A percentile compares a stretch with the other conserved stretches of the same genome.
phyloP scores from a whole-genome alignment of 495 filamentous ascomycete species.

The Cudoniella acicularis region DNA sequence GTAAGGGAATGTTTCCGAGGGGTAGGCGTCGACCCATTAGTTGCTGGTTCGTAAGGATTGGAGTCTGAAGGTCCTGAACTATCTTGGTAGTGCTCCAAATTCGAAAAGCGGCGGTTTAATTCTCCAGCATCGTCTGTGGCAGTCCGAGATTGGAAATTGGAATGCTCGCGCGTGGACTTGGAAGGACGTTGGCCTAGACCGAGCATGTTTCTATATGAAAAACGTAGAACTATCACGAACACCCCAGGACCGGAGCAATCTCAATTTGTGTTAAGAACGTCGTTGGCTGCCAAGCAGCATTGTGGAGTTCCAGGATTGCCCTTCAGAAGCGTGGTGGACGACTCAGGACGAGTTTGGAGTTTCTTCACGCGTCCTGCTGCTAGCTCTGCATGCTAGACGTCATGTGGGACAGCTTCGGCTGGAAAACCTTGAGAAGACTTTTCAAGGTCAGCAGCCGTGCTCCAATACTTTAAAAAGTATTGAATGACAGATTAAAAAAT shows the following conservation, averaged over 20 bases:
- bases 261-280: background rate
- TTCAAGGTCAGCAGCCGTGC: background rate
- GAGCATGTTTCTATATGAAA: background rate
- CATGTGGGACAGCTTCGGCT: background rate
- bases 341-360: too few relatives aligned
- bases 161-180: conserved; percentile 4
- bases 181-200: background rate
- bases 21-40: conserved; percentile 17
- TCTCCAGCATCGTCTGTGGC: conserved; percentile 53
- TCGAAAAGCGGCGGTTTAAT: conserved; percentile 36
- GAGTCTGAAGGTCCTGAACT: too few relatives aligned
- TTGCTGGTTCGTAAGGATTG: conserved; percentile 34
- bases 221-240: background rate
- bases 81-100: conserved; percentile 3
- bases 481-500: background rate
- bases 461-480: background rate
- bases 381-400: background rate
- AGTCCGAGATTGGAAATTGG: conserved; percentile 47
- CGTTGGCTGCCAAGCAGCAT: background rate
- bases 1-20: conserved; percentile 20
- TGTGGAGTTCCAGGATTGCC: background rate
- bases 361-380: background rate
- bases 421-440: background rate
- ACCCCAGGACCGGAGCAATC: background rate
- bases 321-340: background rate